Evolutionary conservation across 306 rosid genomes (phyloP), one percentile per base, ranked within the genome.

Genomic region (Cyamopsis tetragonoloba): DNA sequence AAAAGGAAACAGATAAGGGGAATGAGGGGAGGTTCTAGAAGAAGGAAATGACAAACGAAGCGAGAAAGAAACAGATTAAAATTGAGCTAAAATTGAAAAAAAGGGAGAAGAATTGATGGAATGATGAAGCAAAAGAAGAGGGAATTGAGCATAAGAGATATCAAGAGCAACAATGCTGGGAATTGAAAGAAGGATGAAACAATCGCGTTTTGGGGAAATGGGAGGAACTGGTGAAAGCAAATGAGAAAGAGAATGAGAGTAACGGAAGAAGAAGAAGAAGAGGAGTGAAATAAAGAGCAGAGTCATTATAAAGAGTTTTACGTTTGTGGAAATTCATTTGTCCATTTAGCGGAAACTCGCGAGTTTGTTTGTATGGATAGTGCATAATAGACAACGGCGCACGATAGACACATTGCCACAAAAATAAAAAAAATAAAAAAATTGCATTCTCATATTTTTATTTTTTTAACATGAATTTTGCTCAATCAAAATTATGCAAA

Each of bases 321-420:
- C 32, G 46, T 75, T 54, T 66, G 5, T 18, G 32, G 47, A 8
- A 4, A 2, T 66, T 46, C 1, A 31, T 59, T 69, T 66, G 67
- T 42, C 62, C 62, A 26, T 57, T 75, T 75, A 75, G 81, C 81
- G 81, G 81, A 80, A 75, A 80, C 56, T 38, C 19, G 70, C n/a
- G 18, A 64, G 2, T 8, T 35, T 57, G 77, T 58, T 74, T 26
- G 32, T 70, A 80, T 65, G 77, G 57, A 7, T n/a, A n/a, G n/a
- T n/a, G n/a, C n/a, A n/a, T n/a, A n/a, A n/a, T n/a, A n/a, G n/a
- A n/a, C n/a, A 23, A 28, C 2, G n/a, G 31, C 8, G 11, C 13
- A 50, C 34, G n/a, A n/a, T n/a, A n/a, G n/a, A n/a, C n/a, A n/a
- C n/a, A n/a, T n/a, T 17, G 24, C 7, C 15, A 17, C 4, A n/a